Evolutionary conservation across 176 grass and related monocot genomes (phyloP), one percentile per base, ranked within the genome.

Genomic region (Ensete glaucum): DNA sequence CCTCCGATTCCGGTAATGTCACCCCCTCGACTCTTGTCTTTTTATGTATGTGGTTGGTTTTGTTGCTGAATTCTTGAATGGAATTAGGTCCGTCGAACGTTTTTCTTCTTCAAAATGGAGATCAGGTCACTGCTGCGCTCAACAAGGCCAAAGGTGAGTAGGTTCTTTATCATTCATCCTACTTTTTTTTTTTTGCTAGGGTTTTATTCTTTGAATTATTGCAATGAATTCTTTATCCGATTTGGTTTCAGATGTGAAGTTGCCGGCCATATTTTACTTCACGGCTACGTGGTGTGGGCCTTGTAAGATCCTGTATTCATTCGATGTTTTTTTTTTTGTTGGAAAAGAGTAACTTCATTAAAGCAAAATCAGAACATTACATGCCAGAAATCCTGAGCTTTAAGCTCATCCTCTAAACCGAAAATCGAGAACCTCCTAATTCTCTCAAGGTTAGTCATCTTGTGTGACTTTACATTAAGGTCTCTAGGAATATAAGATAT

Each of bases 221-320:
- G 34, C 0, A 43, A 43, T 43, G 34, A 43, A 43, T 43, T 43
- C 34, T 43, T 50, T 70, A 12, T 26, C 67, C 48, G 48, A 60
- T 64, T 50, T 84, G 69, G 52, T 71, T 85, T 21, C 64, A 85
- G 83, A 85, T 81, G 83, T 81, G 64, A 85, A 81, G 53, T 60
- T 81, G 58, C 83, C 83, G 43, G 50, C 83, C 9, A 73, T 85
- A 58, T 85, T 85, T 65, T 85, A 85, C 73, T 85, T 85, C 55
- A 85, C 83, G 10, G 83, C 83, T 2, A 43, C 52, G 69, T 85
- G 83, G 83, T 85, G 83, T 34, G 83, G 83, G 66, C 83, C 83
- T 64, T 85, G 83, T 85, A 69, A 77, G 83, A 72, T 71, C n/a
- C 34, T 57, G 14, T 71, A 52, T 26, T 55, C 2, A 70, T 80